Conservation (phyloP, 2,329 filamentous ascomycete genomes). For the Fusarium tricinctum region DNA sequence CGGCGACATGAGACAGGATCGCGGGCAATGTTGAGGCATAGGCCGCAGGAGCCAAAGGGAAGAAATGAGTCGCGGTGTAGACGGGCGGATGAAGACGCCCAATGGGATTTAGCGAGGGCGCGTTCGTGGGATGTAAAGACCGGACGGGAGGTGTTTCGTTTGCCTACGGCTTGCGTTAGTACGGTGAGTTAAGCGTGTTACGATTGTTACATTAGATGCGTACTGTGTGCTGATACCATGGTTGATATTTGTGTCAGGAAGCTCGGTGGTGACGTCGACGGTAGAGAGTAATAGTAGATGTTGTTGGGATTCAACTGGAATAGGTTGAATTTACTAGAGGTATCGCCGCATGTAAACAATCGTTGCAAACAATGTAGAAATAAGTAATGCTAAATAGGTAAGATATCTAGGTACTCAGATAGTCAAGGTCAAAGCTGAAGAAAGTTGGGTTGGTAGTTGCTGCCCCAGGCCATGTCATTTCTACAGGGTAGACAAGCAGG, state of each 20-base stretch:
- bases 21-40: slow-evolving; percentile 86
- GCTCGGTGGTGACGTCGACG: slow-evolving; percentile 23
- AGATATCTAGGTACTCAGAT: neutral
- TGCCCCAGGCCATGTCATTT: slow-evolving; percentile 5
- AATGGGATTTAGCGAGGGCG: slow-evolving; percentile 82
- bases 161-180: slow-evolving; percentile 62
- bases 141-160: slow-evolving; percentile 90
- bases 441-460: neutral
- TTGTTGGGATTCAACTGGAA: neutral
- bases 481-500: slow-evolving; percentile 26
- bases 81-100: slow-evolving; percentile 86
- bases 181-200: neutral
- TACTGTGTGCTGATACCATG: slow-evolving; percentile 62
- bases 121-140: slow-evolving; percentile 97
- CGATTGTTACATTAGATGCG: slow-evolving; percentile 29
- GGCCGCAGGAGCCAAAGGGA: slow-evolving; percentile 87
- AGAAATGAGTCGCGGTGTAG: slow-evolving; percentile 92
- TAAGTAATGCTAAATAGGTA: neutral
- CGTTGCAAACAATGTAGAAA: neutral
- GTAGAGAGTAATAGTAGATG: neutral
- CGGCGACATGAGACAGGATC: slow-evolving; percentile 86
- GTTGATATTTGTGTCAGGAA: slow-evolving; percentile 4
- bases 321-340: neutral
- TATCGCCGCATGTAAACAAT: neutral
- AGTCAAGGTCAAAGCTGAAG: neutral